Base-by-base conservation (phyloP, 768 basidiomycete genomes). In the Coprinopsis marcescibilis region DNA sequence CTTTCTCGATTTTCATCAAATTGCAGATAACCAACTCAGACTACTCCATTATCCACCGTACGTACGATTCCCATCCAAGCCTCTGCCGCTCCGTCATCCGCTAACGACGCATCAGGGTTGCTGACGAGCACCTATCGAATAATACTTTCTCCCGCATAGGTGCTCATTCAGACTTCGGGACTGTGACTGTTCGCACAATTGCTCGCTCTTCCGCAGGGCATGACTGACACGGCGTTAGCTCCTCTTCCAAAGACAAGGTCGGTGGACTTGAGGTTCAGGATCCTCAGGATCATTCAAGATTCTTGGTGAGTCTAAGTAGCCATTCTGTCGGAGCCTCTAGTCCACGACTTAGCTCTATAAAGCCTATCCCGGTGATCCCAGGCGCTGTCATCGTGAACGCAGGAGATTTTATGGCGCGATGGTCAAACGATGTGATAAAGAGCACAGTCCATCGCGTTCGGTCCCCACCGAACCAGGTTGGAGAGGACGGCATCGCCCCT, bases 191-290 rank as follows among this genome's bases (percentile, higher is more conserved):
- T 29, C 20, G 60, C 55, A n/a, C 27, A 20, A 25, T 25, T 19
- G 19, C 26, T 21, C 23, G 19, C 23, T 13, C 12, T 3, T 7
- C 26, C 8, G 14, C 6, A 11, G 4, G 23, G 7, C 25, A n/a
- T 0, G 21, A 5, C 4, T 6, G 20, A 8, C 19, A 44, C 32
- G 19, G 8, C 23, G 27, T 3, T 26, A 69, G 43, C 60, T 81
- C 5, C 60, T 85, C 2, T 66, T 82, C 41, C 81, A n/a, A 83
- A 60, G 80, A 83, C 53, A 65, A 72, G 3, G 67, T 73, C 2
- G 80, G 81, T 4, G 83, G 83, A 0, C 65, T 83, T 3, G 79
- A 85, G 55, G 73, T 83, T 3, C 77, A 82, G 56, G 71, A 76
- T 55, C 77, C 78, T 0, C 61, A 66, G 32, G 54, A 60, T 15